Base-by-base conservation (phyloP, 2,329 filamentous ascomycete genomes). In the Delphinella strobiligena region DNA sequence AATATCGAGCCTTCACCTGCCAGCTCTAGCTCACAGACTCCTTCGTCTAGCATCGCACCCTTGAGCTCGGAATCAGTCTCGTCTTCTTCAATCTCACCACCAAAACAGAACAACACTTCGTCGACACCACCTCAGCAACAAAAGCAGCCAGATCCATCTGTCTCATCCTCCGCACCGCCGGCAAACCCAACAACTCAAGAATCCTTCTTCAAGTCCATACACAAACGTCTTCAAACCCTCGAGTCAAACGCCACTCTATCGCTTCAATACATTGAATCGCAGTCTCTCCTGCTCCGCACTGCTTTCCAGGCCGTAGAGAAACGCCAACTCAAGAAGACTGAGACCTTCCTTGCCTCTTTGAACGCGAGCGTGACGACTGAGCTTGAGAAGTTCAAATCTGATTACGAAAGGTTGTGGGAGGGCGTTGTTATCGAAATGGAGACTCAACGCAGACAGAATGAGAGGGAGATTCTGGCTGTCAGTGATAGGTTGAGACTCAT, bases 381-480 rank as follows among this genome's bases (percentile, higher is more conserved):
- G 58, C 67, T 94, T 27, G 76, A 76, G 45, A 76, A 72, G 36
- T 81, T 91, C 46, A 75, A 85, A 38, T 76, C 80, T 43, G 83
- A 95, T 57, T 96, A 96, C 59, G 89, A 96, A 55, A 85, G 95
- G 54, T 78, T 96, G 10, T 96, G 89, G 88, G 88, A 94, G 60
- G 89, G 83, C 15, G 95, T 93, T 9, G 81, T 95, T 16, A 80
- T 94, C 40, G 88, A 93, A 19, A 74, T 96, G 11, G 87, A 95
- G 56, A 80, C 78, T 31, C 89, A 95, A 58, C 79, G 86, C 31
- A 82, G 93, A 54, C 80, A 86, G 49, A 84, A 84, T 12, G 78
- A 88, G 53, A 73, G 78, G 40, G 88, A 96, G 55, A 80, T 93
- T 44, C 70, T 87, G 31, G 88, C 88, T 3, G 71, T 96, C 38